Percentiles rank a stretch among this genome's conserved stretches.
These are phyloP conservation scores for Baorangia bicolor DNA, from an alignment of 768 basidiomycete species.

Conservation along the genomic window DNA sequence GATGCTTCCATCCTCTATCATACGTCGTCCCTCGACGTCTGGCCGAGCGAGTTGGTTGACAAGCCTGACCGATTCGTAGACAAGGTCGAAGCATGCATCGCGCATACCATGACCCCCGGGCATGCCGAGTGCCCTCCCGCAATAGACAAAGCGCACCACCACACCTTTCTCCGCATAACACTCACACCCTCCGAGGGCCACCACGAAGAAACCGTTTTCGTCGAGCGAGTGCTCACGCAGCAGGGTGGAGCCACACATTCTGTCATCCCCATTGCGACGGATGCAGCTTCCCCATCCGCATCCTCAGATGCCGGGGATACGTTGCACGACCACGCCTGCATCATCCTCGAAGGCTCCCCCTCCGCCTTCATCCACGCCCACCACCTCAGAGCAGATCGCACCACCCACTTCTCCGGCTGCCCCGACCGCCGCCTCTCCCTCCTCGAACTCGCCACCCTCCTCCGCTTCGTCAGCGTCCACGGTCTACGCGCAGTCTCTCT, in stretches of 20 bases:
- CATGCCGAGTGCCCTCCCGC: neutral
- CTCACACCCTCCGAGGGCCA: slow-evolving; percentile 4
- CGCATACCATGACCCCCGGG: slow-evolving; percentile 1
- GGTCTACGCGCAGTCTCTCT: slow-evolving; percentile 2
- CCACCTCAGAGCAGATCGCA: slow-evolving; percentile 1
- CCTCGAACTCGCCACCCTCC: slow-evolving; percentile 8
- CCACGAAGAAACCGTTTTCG: slow-evolving; percentile 2
- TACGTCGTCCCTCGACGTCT: slow-evolving; percentile 8
- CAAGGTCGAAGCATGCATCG: slow-evolving; percentile 4
- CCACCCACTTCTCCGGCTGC: neutral
- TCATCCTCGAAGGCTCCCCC: slow-evolving; percentile 6
- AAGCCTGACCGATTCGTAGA: slow-evolving; percentile 8
- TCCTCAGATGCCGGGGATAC: neutral
- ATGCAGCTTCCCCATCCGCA: neutral
- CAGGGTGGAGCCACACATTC: neutral
- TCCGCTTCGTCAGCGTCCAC: slow-evolving; percentile 7
- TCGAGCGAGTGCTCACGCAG: slow-evolving; percentile 9
- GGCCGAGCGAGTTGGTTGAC: slow-evolving; percentile 2
- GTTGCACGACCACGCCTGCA: slow-evolving; percentile 14
- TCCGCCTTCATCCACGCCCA: slow-evolving; percentile 1
- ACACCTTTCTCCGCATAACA: slow-evolving; percentile 8
- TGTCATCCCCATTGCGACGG: slow-evolving; percentile 2
- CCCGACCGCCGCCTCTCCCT: slow-evolving; percentile 9
- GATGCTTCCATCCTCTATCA: slow-evolving; percentile 5
- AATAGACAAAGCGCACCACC: slow-evolving; percentile 7